Evolutionary conservation across 805 yeast genomes (phyloP).

Genomic region (Cyberlindnera bimundalis): DNA sequence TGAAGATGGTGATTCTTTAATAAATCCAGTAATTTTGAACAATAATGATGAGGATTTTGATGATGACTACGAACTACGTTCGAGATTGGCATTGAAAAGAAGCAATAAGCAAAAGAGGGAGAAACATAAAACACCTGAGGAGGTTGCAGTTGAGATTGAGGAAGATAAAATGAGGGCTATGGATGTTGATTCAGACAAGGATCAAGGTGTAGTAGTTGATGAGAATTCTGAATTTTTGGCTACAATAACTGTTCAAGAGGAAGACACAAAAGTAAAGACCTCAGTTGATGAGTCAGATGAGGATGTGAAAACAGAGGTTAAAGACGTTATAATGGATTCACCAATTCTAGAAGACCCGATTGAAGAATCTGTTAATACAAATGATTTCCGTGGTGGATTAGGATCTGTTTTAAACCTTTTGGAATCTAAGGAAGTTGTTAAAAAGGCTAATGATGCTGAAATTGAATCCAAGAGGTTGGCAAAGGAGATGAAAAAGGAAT

Average conservation of each 20-base stretch:
- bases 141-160: conserved; percentile 23
- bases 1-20: conserved; percentile 23
- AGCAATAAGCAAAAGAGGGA: conserved; percentile 16
- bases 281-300: neutral
- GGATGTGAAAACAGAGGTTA: no score
- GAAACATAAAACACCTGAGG: conserved; percentile 18
- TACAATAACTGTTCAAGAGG: conserved; percentile 17
- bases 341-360: neutral
- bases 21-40: conserved; percentile 28
- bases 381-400: conserved; percentile 23
- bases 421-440: conserved; percentile 20
- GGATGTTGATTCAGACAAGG: conserved; percentile 13
- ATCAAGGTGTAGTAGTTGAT: conserved; percentile 28
- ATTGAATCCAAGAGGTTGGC: conserved; percentile 10
- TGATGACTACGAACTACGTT: conserved; percentile 26
- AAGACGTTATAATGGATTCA: no score
- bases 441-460: conserved; percentile 11
- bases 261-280: neutral
- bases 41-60: conserved; percentile 21
- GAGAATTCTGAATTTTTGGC: conserved; percentile 37
- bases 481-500: conserved; percentile 14
- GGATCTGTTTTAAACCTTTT: conserved; percentile 24
- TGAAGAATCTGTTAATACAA: conserved; percentile 4
- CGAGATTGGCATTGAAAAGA: conserved; percentile 27
- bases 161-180: conserved; percentile 16